Evolutionary conservation across 2,329 filamentous ascomycete genomes (phyloP), one percentile per base, ranked within the genome.

Genomic region (Ophiosphaerella narmari): DNA sequence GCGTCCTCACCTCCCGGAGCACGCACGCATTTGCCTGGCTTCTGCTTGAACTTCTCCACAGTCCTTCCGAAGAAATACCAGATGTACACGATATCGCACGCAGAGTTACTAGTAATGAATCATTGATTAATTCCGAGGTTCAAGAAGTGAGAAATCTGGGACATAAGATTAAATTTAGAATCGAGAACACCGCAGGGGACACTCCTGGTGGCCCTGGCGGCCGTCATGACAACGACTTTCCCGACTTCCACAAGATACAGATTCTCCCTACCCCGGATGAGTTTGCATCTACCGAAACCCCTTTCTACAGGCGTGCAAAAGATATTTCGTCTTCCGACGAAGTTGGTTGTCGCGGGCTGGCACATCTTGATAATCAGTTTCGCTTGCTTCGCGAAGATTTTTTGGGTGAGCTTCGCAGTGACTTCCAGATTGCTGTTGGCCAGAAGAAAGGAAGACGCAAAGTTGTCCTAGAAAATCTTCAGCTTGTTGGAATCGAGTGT

Each of bases 161-260:
- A 81, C 80, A 48, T 49, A 91, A 23, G 72, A 84, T 52, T 67
- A 77, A 18, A 71, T 74, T 32, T 64, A 71, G 35, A 7, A 47
- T 73, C 0, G 73, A 80, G 0, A 78, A 86, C 34, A 72, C 85
- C 2, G 82, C 23, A 68, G 82, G 31, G 66, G 85, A 66, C 7
- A 23, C 37, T 5, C 29, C 36, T 3, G 57, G 61, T 34, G 62
- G 63, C 4, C 80, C 86, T 0, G 88, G 88, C 0, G 87, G 87
- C 0, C 80, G 88, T 0, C 88, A 92, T 55, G 86, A 91, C 67
- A 92, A 92, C 46, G 88, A 91, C 59, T 82, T 81, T 62, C 74
- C 62, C 1, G 78, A 89, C 55, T 86, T 86, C 57, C 78, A 82
- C 0, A 51, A 83, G 0, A 84, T 90, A 31, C 72, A 80, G 2